A percentile compares a stretch with the other conserved stretches of the same genome.
Conservation (phyloP, 106 monocot genomes). For the Dioscorea dumetorum region DNA sequence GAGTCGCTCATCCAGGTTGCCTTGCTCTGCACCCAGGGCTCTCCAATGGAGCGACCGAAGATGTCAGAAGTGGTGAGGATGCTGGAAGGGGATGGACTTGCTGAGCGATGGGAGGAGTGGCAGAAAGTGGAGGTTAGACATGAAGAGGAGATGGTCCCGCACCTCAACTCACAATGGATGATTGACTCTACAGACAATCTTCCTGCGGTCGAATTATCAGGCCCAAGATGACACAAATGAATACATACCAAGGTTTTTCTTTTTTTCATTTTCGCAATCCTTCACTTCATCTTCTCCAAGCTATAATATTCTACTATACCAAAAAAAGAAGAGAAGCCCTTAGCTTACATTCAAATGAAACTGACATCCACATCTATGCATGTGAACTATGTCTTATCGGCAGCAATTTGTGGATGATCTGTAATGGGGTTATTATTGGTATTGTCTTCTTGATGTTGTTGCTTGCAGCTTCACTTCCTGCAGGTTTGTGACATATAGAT, state of each 20-base stretch:
- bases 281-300: too few species aligned
- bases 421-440: not conserved
- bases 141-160: conserved; percentile 36
- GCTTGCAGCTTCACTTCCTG: too few species aligned
- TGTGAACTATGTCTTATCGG: conserved; percentile 4
- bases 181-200: conserved; percentile 65
- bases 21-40: conserved; percentile 72
- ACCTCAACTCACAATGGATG: conserved; percentile 40
- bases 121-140: conserved; percentile 63
- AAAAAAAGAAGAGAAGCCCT: too few species aligned
- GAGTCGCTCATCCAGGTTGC: conserved; percentile 85
- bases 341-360: not conserved
- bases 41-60: conserved; percentile 66
- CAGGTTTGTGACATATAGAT: too few species aligned
- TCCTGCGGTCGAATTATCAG: conserved; percentile 51
- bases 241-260: not conserved
- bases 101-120: conserved; percentile 88
- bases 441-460: not conserved
- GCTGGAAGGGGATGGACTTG: conserved; percentile 88
- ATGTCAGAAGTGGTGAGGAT: conserved; percentile 92
- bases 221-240: conserved; percentile 40
- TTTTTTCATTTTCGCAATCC: too few species aligned
- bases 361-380: not conserved
- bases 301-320: too few species aligned
- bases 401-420: conserved; percentile 9